Conservation (phyloP, 192 early-diverging fungal genomes). For the Borealophlyctis nickersoniae region DNA sequence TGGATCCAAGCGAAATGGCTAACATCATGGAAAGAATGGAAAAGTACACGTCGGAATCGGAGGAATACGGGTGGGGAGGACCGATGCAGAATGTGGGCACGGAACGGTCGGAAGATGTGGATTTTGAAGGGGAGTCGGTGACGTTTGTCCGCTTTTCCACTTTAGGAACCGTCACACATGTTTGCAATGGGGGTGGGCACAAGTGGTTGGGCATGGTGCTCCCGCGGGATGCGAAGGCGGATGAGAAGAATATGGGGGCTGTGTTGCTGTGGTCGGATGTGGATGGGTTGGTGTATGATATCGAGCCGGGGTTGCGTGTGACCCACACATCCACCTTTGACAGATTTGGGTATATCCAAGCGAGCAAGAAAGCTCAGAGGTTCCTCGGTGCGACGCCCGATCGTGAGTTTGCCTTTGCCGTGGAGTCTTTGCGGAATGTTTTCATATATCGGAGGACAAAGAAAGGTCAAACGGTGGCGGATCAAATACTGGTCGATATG, state of each 20-base stretch:
- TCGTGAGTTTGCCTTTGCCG: background rate
- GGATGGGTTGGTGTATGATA: conserved; percentile 4
- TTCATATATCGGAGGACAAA: conserved; percentile 8
- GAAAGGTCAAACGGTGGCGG: conserved; percentile 1
- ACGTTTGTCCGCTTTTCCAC: conserved; percentile 9
- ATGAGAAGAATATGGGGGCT: background rate
- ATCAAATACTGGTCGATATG: conserved; percentile 11
- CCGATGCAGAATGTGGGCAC: conserved; percentile 18
- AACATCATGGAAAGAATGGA: conserved; percentile 19
- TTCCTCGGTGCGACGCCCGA: conserved; percentile 18
- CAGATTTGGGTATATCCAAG: conserved; percentile 26
- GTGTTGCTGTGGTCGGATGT: conserved; percentile 17
- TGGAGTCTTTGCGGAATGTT: conserved; percentile 4
- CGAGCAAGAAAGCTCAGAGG: conserved; percentile 21
- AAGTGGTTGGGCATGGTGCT: conserved; percentile 15
- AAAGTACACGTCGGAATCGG: conserved; percentile 23
- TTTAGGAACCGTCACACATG: background rate
- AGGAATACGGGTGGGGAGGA: background rate
- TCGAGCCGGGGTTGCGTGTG: background rate
- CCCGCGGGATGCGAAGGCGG: background rate
- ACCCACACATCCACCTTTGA: conserved; percentile 7
- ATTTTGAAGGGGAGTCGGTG: conserved; percentile 27
- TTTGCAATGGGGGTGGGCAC: conserved; percentile 3
- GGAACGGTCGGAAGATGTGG: conserved; percentile 30
- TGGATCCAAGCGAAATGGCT: conserved; percentile 18